Base-by-base conservation (phyloP, 768 basidiomycete species). In the Mrakia frigida region DNA sequence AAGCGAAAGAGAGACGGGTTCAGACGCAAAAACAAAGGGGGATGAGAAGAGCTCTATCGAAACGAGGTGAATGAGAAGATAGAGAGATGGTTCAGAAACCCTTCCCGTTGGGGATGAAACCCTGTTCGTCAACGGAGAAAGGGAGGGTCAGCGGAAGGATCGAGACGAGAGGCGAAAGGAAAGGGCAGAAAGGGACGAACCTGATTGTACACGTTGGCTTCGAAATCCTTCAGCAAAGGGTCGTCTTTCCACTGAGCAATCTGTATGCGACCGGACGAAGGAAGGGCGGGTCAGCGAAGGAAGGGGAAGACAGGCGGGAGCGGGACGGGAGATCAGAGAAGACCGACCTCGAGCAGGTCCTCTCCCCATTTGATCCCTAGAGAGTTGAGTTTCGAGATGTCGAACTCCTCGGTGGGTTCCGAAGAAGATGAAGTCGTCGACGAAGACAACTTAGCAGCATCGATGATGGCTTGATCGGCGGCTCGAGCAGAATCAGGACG, bases 181-280 rank as follows among this genome's bases (percentile, higher is more conserved):
- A 63, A 46, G 14, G 63, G 23, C 6, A 31, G 31, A 14, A 35
- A 21, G 63, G 23, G 10, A 68, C 65, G 65, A 39, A 68, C 65
- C 65, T 68, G 10, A 9, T 68, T 37, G 65, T 68, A 68, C 18
- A 68, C 65, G 21, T 68, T 18, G 7, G 35, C 25, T n/a, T 68
- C 65, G 13, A 68, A 68, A 7, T 68, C 37, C 37, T 68, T 68
- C 4, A 68, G 65, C 31, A 35, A n/a, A 4, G 33, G 35, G 25
- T 68, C 65, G 13, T 68, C 65, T 16, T 23, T 25, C 65, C 65
- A 68, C 23, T 68, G 65, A 25, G 39, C 65, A 9, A 68, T 41
- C 65, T 65, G 63, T 18, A 3, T 0, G 23, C 56, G 25, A 23
- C 21, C 21, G 63, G 28, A 28, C 6, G 37, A 65, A 33, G 5